Conservation (phyloP, 2,329 filamentous ascomycete genomes). For the Cordyceps tenuipes region DNA sequence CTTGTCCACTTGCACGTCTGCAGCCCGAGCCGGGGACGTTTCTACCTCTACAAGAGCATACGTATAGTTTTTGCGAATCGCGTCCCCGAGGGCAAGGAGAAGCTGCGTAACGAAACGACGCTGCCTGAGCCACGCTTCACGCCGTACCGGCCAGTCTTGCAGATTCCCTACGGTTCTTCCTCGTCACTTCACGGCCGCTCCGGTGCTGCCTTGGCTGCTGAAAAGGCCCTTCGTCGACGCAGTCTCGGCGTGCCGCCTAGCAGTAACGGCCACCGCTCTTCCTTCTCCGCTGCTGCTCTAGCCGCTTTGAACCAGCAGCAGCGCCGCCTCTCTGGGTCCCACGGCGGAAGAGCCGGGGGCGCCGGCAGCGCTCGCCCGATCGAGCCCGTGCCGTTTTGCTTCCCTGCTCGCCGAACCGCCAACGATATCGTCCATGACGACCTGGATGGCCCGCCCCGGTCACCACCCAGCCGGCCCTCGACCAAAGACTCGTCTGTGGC, state of each 20-base stretch:
- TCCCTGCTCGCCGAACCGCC: conserved; percentile 24
- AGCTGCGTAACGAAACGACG: conserved; percentile 80
- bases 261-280: conserved; percentile 24
- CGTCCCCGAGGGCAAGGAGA: conserved; percentile 92
- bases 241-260: conserved; percentile 44
- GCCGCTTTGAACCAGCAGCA: conserved; percentile 13
- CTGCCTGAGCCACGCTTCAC: conserved; percentile 81
- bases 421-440: conserved; percentile 18
- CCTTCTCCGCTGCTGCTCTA: conserved; percentile 15
- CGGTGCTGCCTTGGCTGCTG: conserved; percentile 43
- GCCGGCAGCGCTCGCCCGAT: conserved; percentile 30
- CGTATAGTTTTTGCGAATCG: conserved; percentile 95
- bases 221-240: conserved; percentile 50
- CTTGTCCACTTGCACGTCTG: conserved; percentile 91
- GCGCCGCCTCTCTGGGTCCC: conserved; percentile 5
- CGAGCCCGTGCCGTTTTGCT: conserved; percentile 44
- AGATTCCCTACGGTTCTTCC: conserved; percentile 34
- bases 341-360: conserved; percentile 13
- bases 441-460: background rate
- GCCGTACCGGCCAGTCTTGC: conserved; percentile 63
- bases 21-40: conserved; percentile 72
- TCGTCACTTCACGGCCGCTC: conserved; percentile 24
- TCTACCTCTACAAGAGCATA: conserved; percentile 84
- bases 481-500: conserved; percentile 26
- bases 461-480: conserved; percentile 21